A percentile compares a stretch with the other conserved stretches of the same genome.
Conservation (phyloP, 352 stramenopile species). For the Globisporangium yorkense region DNA sequence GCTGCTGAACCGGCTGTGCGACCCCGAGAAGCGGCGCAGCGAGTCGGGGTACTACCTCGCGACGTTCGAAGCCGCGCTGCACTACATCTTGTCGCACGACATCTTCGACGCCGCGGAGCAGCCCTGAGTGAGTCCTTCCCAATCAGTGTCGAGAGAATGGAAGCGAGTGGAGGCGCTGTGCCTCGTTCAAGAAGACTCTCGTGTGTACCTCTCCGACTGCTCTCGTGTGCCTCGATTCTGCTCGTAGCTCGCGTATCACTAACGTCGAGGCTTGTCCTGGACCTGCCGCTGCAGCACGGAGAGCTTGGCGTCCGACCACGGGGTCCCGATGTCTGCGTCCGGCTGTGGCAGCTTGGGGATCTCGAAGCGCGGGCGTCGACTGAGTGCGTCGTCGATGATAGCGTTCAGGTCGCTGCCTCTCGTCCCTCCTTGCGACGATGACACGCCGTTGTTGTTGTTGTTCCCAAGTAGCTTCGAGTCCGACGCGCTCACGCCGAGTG, state of each 20-base stretch:
- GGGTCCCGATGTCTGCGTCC: constrained; percentile 48
- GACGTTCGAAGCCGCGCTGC: constrained; percentile 74
- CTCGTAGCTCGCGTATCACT: background rate
- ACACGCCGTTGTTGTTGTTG: constrained; percentile 17
- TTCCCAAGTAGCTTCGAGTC: constrained; percentile 31
- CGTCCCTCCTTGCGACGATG: constrained; percentile 8
- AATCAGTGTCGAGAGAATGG: background rate
- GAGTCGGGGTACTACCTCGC: constrained; percentile 87
- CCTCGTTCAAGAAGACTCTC: background rate
- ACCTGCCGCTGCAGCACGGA: constrained; percentile 36
- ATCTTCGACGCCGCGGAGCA: constrained; percentile 15
- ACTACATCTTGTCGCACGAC: constrained; percentile 74
- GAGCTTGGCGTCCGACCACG: constrained; percentile 74
- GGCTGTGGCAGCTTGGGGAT: constrained; percentile 75
- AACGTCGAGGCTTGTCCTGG: constrained; percentile 12
- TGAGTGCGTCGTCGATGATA: constrained; percentile 25
- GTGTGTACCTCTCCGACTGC: background rate
- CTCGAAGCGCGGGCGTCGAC: constrained; percentile 35
- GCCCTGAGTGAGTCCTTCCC: constrained; percentile 3
- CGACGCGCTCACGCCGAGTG: constrained; percentile 44
- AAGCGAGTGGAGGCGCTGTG: background rate
- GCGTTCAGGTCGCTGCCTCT: constrained; percentile 1
- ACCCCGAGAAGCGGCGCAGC: constrained; percentile 78
- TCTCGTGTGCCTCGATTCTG: background rate
- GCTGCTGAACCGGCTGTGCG: constrained; percentile 76